phyloP scores from a whole-genome alignment of 768 basidiomycete genomes.

The Lepiota brunneoincarnata region DNA sequence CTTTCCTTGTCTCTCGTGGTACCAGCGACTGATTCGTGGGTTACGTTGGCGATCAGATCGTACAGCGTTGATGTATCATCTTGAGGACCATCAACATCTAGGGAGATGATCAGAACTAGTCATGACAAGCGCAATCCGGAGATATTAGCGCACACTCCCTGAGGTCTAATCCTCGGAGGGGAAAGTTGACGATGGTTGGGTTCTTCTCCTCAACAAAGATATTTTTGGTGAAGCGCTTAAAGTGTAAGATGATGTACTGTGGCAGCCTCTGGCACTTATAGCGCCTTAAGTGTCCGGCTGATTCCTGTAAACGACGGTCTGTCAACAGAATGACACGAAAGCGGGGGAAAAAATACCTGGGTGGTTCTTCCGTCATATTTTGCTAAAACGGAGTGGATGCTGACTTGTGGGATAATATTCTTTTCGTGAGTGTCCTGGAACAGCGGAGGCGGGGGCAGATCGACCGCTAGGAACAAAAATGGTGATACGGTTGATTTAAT shows the following conservation, averaged over 20 bases:
- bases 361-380: constrained; percentile 94
- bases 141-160: constrained; percentile 69
- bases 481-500: constrained; percentile 84
- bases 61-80: constrained; percentile 68
- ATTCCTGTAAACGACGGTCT: constrained; percentile 55
- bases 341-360: constrained; percentile 50
- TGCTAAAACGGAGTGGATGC: constrained; percentile 81
- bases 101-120: constrained; percentile 18
- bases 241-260: constrained; percentile 90
- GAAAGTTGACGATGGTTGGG: constrained; percentile 98
- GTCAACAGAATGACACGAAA: neutral
- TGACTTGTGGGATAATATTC: constrained; percentile 98
- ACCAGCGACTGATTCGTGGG: constrained; percentile 93
- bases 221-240: constrained; percentile 96
- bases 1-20: constrained; percentile 91
- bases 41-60: constrained; percentile 94
- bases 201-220: constrained; percentile 98
- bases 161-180: constrained; percentile 90
- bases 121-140: constrained; percentile 19
- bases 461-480: constrained; percentile 93
- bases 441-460: constrained; percentile 94
- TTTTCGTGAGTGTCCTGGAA: constrained; percentile 97
- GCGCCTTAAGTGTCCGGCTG: constrained; percentile 75
- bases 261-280: constrained; percentile 91
- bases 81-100: constrained; percentile 77